Conservation (phyloP, 1,284 basidiomycete species). For the Tilletia indica region DNA sequence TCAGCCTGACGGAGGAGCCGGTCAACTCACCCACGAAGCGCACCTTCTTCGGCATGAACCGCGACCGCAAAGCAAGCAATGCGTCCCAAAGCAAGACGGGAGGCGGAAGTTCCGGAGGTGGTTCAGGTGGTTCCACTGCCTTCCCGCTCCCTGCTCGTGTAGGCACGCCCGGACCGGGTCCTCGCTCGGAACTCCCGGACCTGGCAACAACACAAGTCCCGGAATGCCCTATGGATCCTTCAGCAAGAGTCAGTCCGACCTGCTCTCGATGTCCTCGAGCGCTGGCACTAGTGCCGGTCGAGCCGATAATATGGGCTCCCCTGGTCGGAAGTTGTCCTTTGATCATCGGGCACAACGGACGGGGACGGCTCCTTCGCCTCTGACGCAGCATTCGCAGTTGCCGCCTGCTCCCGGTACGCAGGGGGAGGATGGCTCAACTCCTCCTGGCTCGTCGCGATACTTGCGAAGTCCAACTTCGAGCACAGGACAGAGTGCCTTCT, state of each 20-base stretch:
- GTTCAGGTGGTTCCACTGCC: neutral
- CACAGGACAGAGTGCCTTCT: conserved; percentile 25
- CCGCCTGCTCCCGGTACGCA: conserved; percentile 22
- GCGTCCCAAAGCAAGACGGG: conserved; percentile 19
- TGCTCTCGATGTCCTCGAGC: conserved; percentile 26
- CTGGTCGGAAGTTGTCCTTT: conserved; percentile 25
- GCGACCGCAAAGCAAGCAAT: conserved; percentile 36
- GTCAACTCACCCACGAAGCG: conserved; percentile 38
- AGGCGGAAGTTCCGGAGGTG: neutral
- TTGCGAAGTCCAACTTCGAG: conserved; percentile 40
- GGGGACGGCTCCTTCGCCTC: conserved; percentile 19
- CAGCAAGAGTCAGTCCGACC: conserved; percentile 42
- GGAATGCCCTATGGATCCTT: conserved; percentile 27
- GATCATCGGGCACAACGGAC: conserved; percentile 18
- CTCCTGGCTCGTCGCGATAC: conserved; percentile 22
- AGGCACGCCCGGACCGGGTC: conserved; percentile 7
- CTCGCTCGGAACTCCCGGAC: conserved; percentile 16
- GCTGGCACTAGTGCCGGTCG: neutral
- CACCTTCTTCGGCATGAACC: conserved; percentile 39
- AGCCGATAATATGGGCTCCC: conserved; percentile 17
- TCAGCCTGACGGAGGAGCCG: conserved; percentile 24
- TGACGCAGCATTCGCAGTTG: conserved; percentile 24
- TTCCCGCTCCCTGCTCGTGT: conserved; percentile 22
- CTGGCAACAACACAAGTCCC: neutral
- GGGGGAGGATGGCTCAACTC: conserved; percentile 27